Percentiles rank a stretch among this genome's conserved stretches.
Evolutionary conservation across 2,329 filamentous ascomycete genomes (phyloP).

Genomic region (Colletotrichum caudatum): DNA sequence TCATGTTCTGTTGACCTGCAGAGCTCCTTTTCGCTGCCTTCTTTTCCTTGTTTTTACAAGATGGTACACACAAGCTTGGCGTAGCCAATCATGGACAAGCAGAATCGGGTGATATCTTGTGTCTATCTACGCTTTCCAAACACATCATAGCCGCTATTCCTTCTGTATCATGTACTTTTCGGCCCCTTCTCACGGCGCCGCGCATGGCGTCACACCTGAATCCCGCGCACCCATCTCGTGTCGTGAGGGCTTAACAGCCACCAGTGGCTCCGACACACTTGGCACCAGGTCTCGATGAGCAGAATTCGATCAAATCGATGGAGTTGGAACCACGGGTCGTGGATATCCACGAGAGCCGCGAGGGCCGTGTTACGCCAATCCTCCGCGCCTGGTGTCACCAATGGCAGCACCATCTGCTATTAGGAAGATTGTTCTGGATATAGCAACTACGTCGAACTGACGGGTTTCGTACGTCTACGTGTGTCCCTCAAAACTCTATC

Average conservation of each 20-base stretch:
- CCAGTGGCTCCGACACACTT: background rate
- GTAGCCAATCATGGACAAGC: background rate
- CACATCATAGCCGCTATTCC: background rate
- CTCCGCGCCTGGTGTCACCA: no score
- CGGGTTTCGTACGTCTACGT: no score
- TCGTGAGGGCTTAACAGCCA: background rate
- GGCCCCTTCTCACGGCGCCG: background rate
- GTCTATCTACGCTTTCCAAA: background rate
- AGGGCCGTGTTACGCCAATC: background rate
- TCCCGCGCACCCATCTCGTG: no score
- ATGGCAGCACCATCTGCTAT: background rate
- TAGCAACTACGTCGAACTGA: background rate
- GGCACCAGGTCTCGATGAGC: rapidly evolving
- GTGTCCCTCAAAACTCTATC: background rate
- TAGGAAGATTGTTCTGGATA: no score
- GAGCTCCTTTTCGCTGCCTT: background rate
- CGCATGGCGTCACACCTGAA: background rate
- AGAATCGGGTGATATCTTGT: background rate
- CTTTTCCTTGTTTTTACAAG: background rate
- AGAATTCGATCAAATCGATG: background rate
- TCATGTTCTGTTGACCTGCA: background rate
- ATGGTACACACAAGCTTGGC: background rate
- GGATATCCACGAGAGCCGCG: background rate
- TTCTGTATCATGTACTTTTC: background rate
- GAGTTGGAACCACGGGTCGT: background rate